Conservation (phyloP, 1,284 basidiomycete species). For the Pulchroboletus neoregius region DNA sequence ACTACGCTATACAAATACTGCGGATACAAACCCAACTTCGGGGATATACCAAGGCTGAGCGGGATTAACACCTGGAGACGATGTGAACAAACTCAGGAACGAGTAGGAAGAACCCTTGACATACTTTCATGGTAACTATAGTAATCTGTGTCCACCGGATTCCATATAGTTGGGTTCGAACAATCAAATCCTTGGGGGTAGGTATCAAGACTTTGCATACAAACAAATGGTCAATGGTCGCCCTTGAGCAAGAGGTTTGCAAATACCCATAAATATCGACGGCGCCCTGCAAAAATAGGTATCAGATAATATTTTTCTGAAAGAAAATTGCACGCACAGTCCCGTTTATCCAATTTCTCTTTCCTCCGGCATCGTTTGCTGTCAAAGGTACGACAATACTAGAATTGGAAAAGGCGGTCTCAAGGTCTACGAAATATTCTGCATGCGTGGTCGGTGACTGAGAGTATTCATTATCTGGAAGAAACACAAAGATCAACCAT, state of each 20-base stretch:
- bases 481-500: neutral
- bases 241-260: neutral
- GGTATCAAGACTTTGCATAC: conserved; percentile 25
- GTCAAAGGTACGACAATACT: conserved; percentile 68
- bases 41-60: conserved; percentile 32
- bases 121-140: conserved; percentile 30
- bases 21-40: conserved; percentile 23
- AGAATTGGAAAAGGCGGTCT: conserved; percentile 50
- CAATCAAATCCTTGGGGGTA: conserved; percentile 36
- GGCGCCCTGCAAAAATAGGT: conserved; percentile 36
- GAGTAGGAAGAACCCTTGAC: neutral
- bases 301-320: conserved; percentile 3
- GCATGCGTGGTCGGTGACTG: conserved; percentile 46
- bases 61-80: conserved; percentile 25
- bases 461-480: conserved; percentile 71
- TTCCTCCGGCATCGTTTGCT: conserved; percentile 64
- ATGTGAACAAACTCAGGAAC: conserved; percentile 7
- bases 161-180: conserved; percentile 31
- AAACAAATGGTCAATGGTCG: conserved; percentile 5
- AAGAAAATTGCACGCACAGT: conserved; percentile 33
- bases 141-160: conserved; percentile 28
- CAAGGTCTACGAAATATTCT: conserved; percentile 65
- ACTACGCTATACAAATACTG: conserved; percentile 1
- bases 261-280: conserved; percentile 53
- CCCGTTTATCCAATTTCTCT: conserved; percentile 65